These are phyloP conservation scores for Rhodotorula taiwanensis DNA, from an alignment of 768 basidiomycete genomes.

Conservation along the genomic window DNA sequence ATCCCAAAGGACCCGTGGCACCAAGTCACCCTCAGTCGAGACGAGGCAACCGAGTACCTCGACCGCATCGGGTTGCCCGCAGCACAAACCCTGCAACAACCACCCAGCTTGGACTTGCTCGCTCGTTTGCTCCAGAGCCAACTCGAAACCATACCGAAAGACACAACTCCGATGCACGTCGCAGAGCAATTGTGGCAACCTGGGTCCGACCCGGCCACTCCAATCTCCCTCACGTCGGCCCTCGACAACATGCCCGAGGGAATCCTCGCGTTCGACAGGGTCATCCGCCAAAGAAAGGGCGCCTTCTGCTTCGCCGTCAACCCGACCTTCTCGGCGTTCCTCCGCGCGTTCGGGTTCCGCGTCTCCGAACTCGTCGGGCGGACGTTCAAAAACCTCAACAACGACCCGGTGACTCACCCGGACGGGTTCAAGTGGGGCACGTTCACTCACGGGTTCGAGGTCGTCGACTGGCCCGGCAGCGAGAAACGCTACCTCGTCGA, in stretches of 20 bases:
- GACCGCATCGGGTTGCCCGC: slow-evolving; percentile 12
- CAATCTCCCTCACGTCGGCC: slow-evolving; percentile 3
- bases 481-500: slow-evolving; percentile 22
- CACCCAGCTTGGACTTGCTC: slow-evolving; percentile 14
- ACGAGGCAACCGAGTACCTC: slow-evolving; percentile 4
- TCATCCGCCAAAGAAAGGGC: slow-evolving; percentile 15
- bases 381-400: slow-evolving; percentile 18
- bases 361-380: slow-evolving; percentile 18
- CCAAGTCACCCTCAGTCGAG: neutral
- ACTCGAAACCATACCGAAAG: slow-evolving; percentile 28
- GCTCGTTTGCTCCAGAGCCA: neutral
- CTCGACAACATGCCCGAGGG: slow-evolving; percentile 18
- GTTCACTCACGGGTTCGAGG: slow-evolving; percentile 19
- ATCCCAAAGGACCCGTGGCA: slow-evolving; percentile 15
- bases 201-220: neutral
- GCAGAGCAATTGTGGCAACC: slow-evolving; percentile 9
- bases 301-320: slow-evolving; percentile 32
- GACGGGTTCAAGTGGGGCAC: slow-evolving; percentile 34
- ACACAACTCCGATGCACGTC: slow-evolving; percentile 26
- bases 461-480: slow-evolving; percentile 25
- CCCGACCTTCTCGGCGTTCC: slow-evolving; percentile 10
- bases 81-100: neutral
- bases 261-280: slow-evolving; percentile 6
- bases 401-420: slow-evolving; percentile 21
- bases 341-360: slow-evolving; percentile 22